Evolutionary conservation across 768 basidiomycete genomes (phyloP), one percentile per base, ranked within the genome.

Genomic region (Lactarius sp.): DNA sequence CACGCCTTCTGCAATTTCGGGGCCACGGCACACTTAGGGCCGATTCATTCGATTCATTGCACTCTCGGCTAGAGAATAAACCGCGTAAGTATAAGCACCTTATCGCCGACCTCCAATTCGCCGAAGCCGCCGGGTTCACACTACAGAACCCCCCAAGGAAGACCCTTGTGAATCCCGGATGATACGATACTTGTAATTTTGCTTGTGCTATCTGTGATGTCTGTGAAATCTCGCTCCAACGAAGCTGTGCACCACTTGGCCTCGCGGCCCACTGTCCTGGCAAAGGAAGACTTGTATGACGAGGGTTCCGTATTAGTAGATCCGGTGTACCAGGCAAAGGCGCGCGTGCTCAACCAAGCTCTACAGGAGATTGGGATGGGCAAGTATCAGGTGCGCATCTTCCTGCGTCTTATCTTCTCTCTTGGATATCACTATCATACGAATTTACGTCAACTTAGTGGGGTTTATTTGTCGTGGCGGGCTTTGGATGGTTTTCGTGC

Each of bases 401-500:
- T 59, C 39, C 31, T 27, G 22, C 22, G 52, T 27, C 10, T 52
- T 39, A 27, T 33, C 5, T 41, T 44, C 52, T 16, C 31, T 64
- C 56, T 52, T 16, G 33, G 5, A 34, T 33, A 4, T 55, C 50
- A 31, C 20, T 41, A 13, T 3, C 42, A 44, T 22, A 1, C 58
- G 22, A 27, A 18, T 13, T n/a, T 37, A 34, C 22, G 20, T 52
- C 27, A 57, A 57, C 60, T 65, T 54, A 88, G 85, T 86, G 83
- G 77, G 75, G 76, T 61, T 71, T 90, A 41, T 88, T 90, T 71
- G 60, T 83, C 56, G 85, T 87, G 34, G 80, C 86, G 18, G 88
- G 86, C 2, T 88, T 90, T 73, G 88, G 88, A 56, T 89, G 86
- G 87, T 80, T 88, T 62, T 83, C 85, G 86, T 87, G 71, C 72